phyloP scores from a whole-genome alignment of 2,329 filamentous ascomycete species.

The Drechslera avenae region DNA sequence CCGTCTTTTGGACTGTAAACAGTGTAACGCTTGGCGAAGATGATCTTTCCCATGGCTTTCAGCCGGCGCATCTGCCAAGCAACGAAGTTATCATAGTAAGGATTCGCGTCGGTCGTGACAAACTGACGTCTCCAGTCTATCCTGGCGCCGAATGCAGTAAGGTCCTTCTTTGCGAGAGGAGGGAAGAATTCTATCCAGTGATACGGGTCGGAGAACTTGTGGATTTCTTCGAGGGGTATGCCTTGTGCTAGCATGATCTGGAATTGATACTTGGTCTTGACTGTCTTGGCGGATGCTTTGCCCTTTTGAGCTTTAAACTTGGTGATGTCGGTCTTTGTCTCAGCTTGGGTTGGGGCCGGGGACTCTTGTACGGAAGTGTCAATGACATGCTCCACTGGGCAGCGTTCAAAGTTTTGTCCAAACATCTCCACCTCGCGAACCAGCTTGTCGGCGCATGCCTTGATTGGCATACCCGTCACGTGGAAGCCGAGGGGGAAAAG shows the following conservation, averaged over 20 bases:
- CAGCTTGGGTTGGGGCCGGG: constrained; percentile 66
- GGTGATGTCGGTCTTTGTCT: constrained; percentile 77
- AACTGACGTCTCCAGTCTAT: constrained; percentile 94
- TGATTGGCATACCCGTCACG: constrained; percentile 93
- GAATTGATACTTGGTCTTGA: constrained; percentile 95
- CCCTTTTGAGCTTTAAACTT: constrained; percentile 81
- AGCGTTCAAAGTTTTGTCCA: constrained; percentile 81
- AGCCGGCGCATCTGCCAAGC: constrained; percentile 97
- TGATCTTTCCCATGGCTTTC: constrained; percentile 87
- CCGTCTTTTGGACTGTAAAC: constrained; percentile 87
- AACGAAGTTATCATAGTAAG: constrained; percentile 94
- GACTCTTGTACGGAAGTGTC: constrained; percentile 56
- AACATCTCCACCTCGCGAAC: constrained; percentile 88
- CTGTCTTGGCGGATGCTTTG: constrained; percentile 86
- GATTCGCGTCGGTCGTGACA: constrained; percentile 94
- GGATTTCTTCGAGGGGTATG: constrained; percentile 84
- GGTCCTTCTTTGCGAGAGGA: constrained; percentile 75
- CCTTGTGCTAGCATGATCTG: constrained; percentile 93
- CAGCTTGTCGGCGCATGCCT: constrained; percentile 94
- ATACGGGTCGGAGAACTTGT: constrained; percentile 88
- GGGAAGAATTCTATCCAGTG: constrained; percentile 95
- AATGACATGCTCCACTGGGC: constrained; percentile 51
- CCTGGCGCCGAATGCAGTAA: constrained; percentile 81
- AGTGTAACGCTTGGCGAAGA: constrained; percentile 91
- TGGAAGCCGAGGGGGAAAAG: constrained; percentile 95